Percentiles rank a stretch among this genome's conserved stretches.
These are phyloP conservation scores for Starmera pachycereana DNA, from an alignment of 805 yeast genomes.

Conservation along the genomic window DNA sequence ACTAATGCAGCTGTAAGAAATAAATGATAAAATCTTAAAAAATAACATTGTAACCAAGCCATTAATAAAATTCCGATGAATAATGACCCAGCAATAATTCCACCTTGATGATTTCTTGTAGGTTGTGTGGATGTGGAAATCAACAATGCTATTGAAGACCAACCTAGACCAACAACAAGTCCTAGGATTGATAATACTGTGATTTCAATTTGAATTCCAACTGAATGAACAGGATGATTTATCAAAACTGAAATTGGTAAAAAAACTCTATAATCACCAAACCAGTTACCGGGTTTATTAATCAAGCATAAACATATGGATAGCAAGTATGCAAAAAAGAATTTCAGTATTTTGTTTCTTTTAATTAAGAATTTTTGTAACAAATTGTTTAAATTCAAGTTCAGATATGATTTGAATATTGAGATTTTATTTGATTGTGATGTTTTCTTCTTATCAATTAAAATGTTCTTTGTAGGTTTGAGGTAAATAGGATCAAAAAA, in stretches of 20 bases:
- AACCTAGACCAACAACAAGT: conserved; percentile 30
- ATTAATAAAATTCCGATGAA: conserved; percentile 26
- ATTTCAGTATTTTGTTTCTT: conserved; percentile 18
- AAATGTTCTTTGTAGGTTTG: conserved; percentile 12
- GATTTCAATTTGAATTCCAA: conserved; percentile 38
- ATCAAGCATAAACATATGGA: conserved; percentile 29
- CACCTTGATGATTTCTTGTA: conserved; percentile 33
- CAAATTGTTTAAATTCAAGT: conserved; percentile 1
- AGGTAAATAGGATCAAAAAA: conserved; percentile 36
- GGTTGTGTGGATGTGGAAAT: conserved; percentile 31
- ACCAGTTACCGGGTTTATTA: conserved; percentile 28
- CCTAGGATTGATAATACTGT: conserved; percentile 30
- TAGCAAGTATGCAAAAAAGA: conserved; percentile 29
- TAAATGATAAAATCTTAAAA: conserved; percentile 29
- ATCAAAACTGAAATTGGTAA: conserved; percentile 31
- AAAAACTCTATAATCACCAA: conserved; percentile 30
- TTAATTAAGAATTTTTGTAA: not conserved
- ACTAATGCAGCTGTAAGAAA: conserved; percentile 26
- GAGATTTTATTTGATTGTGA: not conserved
- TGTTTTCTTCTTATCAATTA: not conserved
- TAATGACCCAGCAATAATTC: conserved; percentile 32
- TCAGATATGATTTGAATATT: not conserved
- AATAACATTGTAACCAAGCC: conserved; percentile 32
- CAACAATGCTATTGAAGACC: conserved; percentile 33
- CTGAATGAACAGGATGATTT: conserved; percentile 36